phyloP scores from a whole-genome alignment of 139 green algal species.

The Microglena sp. region DNA sequence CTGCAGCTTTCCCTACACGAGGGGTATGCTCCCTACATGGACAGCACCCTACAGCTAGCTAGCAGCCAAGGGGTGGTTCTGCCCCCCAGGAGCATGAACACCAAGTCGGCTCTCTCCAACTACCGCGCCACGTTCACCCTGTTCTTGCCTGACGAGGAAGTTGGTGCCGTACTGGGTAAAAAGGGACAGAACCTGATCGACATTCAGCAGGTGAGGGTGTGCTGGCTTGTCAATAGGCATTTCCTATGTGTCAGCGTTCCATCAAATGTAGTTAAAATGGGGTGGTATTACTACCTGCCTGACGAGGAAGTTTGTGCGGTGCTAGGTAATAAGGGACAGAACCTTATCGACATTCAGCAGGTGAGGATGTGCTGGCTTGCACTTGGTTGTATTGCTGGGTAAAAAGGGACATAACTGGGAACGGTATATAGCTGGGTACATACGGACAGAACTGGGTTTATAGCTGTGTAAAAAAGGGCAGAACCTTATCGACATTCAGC shows the following conservation, averaged over 20 bases:
- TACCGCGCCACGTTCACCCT: slow-evolving; percentile 13
- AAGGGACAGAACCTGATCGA: slow-evolving; percentile 25
- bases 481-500: slow-evolving; percentile 22
- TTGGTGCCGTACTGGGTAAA: slow-evolving; percentile 42
- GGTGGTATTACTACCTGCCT: slow-evolving; percentile 25
- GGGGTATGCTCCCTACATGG: slow-evolving; percentile 42
- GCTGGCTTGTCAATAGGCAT: too few relatives aligned
- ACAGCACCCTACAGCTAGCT: slow-evolving; percentile 47
- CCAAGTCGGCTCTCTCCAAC: slow-evolving; percentile 20
- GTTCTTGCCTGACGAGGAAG: slow-evolving; percentile 38
- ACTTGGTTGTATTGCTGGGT: slow-evolving; percentile 41
- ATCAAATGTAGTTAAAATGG: too few relatives aligned
- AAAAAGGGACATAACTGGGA: slow-evolving; percentile 25
- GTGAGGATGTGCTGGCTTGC: slow-evolving; percentile 31
- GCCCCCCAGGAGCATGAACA: slow-evolving; percentile 12
- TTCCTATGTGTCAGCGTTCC: too few relatives aligned
- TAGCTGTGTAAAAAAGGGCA: slow-evolving; percentile 37
- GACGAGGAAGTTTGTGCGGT: slow-evolving; percentile 46
- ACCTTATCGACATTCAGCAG: slow-evolving; percentile 23
- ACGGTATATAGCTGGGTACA: slow-evolving; percentile 13
- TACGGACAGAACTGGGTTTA: slow-evolving; percentile 32
- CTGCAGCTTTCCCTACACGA: slow-evolving; percentile 38
- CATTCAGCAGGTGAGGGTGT: slow-evolving; percentile 18
- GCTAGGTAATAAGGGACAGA: slow-evolving; percentile 33
- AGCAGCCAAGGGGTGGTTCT: slow-evolving; percentile 36